Evolutionary conservation across 2,329 filamentous ascomycete species (phyloP).

Genomic region (Colletotrichum spinosum): DNA sequence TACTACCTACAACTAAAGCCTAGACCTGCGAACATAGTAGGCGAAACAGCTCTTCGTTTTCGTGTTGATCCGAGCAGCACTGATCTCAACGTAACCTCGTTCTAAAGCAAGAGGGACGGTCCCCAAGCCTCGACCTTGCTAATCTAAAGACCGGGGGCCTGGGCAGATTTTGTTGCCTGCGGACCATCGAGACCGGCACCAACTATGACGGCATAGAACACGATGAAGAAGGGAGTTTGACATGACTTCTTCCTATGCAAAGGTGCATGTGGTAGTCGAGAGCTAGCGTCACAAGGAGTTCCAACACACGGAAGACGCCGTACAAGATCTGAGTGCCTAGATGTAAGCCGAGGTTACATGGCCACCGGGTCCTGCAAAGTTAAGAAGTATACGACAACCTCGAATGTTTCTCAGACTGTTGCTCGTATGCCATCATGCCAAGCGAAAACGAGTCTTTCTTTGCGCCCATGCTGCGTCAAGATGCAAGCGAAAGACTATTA

Average conservation of each 20-base stretch:
- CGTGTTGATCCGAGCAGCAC: constrained; percentile 43
- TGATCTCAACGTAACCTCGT: constrained; percentile 41
- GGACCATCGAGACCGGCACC: constrained; percentile 54
- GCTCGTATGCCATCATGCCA: too few relatives aligned
- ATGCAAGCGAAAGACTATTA: too few relatives aligned
- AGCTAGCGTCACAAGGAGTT: too few relatives aligned
- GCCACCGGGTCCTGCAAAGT: not conserved
- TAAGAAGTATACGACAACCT: not conserved
- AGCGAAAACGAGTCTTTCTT: too few relatives aligned
- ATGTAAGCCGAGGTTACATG: too few relatives aligned
- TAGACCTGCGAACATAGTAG: constrained; percentile 44
- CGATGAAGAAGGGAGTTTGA: constrained; percentile 1
- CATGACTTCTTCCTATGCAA: too few relatives aligned
- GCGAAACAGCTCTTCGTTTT: constrained; percentile 49
- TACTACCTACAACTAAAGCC: constrained; percentile 44
- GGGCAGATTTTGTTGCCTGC: constrained; percentile 46
- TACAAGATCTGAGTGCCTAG: too few relatives aligned
- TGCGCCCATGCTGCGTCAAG: too few relatives aligned
- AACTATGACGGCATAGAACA: constrained; percentile 50
- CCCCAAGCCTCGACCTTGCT: constrained; percentile 53
- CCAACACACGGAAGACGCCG: too few relatives aligned
- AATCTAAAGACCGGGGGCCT: constrained; percentile 46
- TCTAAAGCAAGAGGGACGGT: constrained; percentile 37
- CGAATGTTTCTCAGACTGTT: not conserved
- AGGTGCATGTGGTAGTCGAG: too few relatives aligned